Evolutionary conservation across 2,329 filamentous ascomycete genomes (phyloP), one percentile per base, ranked within the genome.

Genomic region (Furcasterigmium furcatum): DNA sequence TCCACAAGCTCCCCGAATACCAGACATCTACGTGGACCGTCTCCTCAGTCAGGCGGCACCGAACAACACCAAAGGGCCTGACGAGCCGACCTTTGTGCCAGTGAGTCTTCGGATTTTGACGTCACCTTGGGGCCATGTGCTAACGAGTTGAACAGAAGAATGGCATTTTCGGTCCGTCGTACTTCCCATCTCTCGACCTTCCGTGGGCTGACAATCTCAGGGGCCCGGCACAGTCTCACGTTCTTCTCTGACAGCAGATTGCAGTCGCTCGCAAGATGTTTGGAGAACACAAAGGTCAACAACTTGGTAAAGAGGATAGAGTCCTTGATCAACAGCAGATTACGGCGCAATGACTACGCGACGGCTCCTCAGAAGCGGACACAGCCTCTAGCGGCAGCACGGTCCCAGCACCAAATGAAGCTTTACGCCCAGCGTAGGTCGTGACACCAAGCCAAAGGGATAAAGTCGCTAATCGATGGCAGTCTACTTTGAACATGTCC

Each of bases 401-500:
- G 9, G 34, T n/a, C 30, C n/a, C 16, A 36, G 16, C n/a, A 5
- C 5, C 34, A 36, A 9, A 18, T 18, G 34, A 18, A 36, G 34
- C n/a, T 18, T 12, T 36, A 36, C 18, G 34, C 12, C 7, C 8
- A 18, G 5, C n/a, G 34, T 36, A 16, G 19, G 34, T 20, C 7
- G 12, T n/a, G 14, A 14, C 27, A 30, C 12, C 16, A 13, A 12
- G 14, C 30, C 2, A 14, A 5, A 14, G 4, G 4, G 7, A 2
- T 32, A 2, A 48, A 19, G 24, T 40, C n/a, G 29, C 43, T 48
- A 21, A 29, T 1, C 8, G 1, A 4, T 3, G 18, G 9, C 30
- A 67, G 61, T 57, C 20, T 72, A 71, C 52, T 73, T 72, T 45
- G 54, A 63, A 3, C 56, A 63, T 9, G 52, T 67, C 2, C 68